Base-by-base conservation (phyloP, 441 rosid genomes). In the Biscutella laevigata region DNA sequence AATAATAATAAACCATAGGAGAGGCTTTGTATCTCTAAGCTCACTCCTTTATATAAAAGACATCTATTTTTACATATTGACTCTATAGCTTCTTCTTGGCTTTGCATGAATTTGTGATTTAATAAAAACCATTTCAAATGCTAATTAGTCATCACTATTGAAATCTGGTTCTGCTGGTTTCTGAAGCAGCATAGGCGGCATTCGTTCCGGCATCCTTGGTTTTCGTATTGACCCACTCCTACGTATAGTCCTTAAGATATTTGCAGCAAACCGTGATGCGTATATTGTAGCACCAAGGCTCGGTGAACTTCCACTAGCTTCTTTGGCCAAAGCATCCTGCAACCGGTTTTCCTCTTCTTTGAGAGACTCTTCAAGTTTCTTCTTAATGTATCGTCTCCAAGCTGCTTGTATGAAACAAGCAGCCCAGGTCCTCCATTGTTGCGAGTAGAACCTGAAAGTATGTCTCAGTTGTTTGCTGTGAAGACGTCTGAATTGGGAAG, bases 391-490 rank as follows among this genome's bases (percentile, higher is more conserved):
- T 5, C 88, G 77, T 7, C 86, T 82, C 95, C 95, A 88, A 2
- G 88, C 88, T 5, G 92, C 86, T 76, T 83, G 95, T 59, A 86
- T 81, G 54, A 78, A 85, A 53, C 90, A 85, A 22, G 96, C 96
- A 1, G 96, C 96, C 96, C 96, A 88, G 1, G 86, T 77, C 73
- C 88, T 77, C 96, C 95, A 83, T 42, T 88, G 94, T 59, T 75
- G 86, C 0, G 92, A 88, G 73, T 78, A 85, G 68, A 78, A 78
- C 62, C 92, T 74, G 66, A 87, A 81, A 0, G 92, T 77, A 61
- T 82, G 94, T 30, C 84, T 78, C 14, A 82, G 77, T 67, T 83
- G 82, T 77, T 79, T 86, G 59, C 94, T 82, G 68, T 86, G 92
- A 40, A 86, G 94, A 38, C 88, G 74, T 33, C 86, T 77, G 75